phyloP scores from a whole-genome alignment of 345 rosid genomes.

The Salix arbutifolia region DNA sequence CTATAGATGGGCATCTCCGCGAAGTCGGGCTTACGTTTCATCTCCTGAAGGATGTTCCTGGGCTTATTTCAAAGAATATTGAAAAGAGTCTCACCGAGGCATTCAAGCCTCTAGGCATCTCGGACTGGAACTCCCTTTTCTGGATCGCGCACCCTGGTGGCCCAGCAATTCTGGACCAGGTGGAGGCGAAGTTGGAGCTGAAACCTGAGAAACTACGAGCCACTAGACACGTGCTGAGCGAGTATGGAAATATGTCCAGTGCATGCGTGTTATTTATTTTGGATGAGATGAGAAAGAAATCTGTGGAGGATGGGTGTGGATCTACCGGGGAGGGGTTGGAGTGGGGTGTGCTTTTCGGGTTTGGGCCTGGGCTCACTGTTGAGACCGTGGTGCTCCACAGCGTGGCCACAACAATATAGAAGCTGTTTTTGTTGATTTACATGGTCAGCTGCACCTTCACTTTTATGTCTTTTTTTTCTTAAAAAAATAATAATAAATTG shows the following conservation, averaged over 20 bases:
- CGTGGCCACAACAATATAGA: neutral
- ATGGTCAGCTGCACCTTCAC: neutral
- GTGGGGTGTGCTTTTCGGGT: slow-evolving; percentile 82
- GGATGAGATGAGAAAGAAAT: slow-evolving; percentile 72
- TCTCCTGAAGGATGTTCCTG: slow-evolving; percentile 60
- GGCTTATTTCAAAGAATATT: slow-evolving; percentile 60
- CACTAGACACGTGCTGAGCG: slow-evolving; percentile 55
- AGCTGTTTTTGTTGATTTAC: neutral
- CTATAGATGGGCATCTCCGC: slow-evolving; percentile 64
- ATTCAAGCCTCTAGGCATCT: slow-evolving; percentile 59
- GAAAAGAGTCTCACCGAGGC: slow-evolving; percentile 63
- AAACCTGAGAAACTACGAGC: slow-evolving; percentile 52
- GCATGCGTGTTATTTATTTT: slow-evolving; percentile 71
- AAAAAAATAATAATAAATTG: neutral
- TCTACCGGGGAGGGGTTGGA: slow-evolving; percentile 84
- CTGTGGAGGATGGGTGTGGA: slow-evolving; percentile 39
- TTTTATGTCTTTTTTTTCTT: neutral
- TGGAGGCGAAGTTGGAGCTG: slow-evolving; percentile 52
- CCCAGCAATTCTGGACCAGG: slow-evolving; percentile 57
- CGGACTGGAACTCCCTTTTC: slow-evolving; percentile 75
- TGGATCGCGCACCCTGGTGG: slow-evolving; percentile 87
- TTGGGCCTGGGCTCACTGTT: slow-evolving; percentile 83
- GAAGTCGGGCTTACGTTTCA: slow-evolving; percentile 72
- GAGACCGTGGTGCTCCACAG: slow-evolving; percentile 77
- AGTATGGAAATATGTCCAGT: slow-evolving; percentile 81